Percentiles rank a stretch among this genome's conserved stretches.
phyloP scores from a whole-genome alignment of 441 rosid genomes.

The Populus trichocarpa region DNA sequence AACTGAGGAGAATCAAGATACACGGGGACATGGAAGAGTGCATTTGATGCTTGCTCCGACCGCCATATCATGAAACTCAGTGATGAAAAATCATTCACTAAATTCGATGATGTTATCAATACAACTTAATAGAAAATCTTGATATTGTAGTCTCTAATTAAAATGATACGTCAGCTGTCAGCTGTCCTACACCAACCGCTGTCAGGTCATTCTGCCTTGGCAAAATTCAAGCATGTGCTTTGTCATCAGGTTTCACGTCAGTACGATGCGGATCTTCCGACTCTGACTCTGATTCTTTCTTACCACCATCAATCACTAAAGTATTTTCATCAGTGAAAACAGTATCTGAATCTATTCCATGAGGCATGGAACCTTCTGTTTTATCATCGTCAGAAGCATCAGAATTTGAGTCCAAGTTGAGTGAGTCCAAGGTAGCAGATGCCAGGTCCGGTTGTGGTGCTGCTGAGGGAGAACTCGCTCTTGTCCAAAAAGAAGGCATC shows the following conservation, averaged over 20 bases:
- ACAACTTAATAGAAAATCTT: conserved; percentile 14
- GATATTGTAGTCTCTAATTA: conserved; percentile 8
- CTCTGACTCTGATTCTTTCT: conserved; percentile 4
- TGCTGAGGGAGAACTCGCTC: conserved; percentile 19
- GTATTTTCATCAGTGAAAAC: conserved; percentile 4
- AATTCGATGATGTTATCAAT: conserved; percentile 2
- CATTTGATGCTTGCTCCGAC: not conserved
- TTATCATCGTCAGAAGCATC: conserved; percentile 43
- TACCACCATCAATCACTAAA: conserved; percentile 8
- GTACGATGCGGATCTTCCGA: conserved; percentile 16
- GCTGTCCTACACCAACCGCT: conserved; percentile 10
- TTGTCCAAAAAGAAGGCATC: conserved; percentile 47
- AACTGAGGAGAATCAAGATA: not conserved
- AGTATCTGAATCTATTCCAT: conserved; percentile 24
- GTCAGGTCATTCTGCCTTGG: conserved; percentile 14
- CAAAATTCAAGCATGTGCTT: conserved; percentile 11
- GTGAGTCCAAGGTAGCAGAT: conserved; percentile 38
- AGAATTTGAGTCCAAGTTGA: conserved; percentile 40
- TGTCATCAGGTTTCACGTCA: conserved; percentile 4
- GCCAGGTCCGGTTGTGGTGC: not conserved
- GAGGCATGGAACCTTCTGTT: conserved; percentile 20
- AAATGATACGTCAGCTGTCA: conserved; percentile 1
- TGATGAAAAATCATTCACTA: conserved; percentile 5
- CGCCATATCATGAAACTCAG: not conserved
- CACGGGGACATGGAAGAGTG: not conserved